Conservation (phyloP, 441 rosid species). For the Arabidopsis lyrata region DNA sequence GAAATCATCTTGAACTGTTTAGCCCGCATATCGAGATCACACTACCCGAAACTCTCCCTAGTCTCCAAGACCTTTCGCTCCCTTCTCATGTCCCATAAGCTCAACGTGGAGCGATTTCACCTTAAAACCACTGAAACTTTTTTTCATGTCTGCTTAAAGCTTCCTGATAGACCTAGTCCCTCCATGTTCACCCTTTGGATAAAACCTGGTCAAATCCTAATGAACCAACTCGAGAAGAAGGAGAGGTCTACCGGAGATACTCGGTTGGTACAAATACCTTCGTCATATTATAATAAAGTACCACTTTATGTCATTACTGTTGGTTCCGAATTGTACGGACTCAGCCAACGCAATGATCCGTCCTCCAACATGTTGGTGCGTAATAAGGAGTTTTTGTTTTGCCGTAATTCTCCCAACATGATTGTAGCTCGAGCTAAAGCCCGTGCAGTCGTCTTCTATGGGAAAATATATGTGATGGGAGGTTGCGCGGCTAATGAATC, state of each 20-base stretch:
- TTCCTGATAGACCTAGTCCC: constrained; percentile 35
- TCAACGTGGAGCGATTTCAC: constrained; percentile 53
- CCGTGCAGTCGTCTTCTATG: not conserved
- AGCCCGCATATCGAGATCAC: constrained; percentile 59
- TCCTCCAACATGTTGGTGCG: not conserved
- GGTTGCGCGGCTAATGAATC: not conserved
- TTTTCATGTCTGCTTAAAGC: constrained; percentile 54
- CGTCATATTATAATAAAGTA: not conserved
- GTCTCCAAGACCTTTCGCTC: constrained; percentile 63
- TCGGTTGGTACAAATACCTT: not conserved
- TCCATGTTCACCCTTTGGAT: constrained; percentile 41
- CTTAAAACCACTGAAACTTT: constrained; percentile 45
- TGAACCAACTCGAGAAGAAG: not conserved
- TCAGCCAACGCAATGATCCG: not conserved
- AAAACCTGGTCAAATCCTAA: not conserved
- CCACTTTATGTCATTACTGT: accelerated
- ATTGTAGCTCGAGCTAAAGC: not conserved
- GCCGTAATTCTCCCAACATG: not conserved
- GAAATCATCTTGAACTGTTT: constrained; percentile 54
- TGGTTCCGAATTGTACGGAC: not conserved
- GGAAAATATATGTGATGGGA: not conserved
- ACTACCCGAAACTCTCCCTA: constrained; percentile 56
- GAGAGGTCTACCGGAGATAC: not conserved
- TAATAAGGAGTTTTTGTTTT: not conserved
- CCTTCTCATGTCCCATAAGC: constrained; percentile 52